Conservation (phyloP, 805 yeast genomes). For the Saturnispora sekii region DNA sequence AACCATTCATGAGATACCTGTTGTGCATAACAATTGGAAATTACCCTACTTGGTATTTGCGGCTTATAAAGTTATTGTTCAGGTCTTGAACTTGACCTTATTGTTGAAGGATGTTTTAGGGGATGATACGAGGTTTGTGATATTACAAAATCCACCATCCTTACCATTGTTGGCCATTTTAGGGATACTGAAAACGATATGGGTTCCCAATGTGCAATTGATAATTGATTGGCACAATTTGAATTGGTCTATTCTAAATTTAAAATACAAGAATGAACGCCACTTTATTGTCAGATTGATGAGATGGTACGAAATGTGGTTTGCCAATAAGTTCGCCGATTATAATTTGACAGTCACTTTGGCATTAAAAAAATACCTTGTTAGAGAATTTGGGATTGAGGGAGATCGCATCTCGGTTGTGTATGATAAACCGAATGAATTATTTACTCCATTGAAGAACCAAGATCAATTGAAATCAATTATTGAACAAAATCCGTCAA, state of each 20-base stretch:
- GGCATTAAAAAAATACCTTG: constrained; percentile 55
- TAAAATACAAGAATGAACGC: constrained; percentile 42
- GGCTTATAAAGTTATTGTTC: constrained; percentile 46
- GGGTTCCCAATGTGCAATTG: constrained; percentile 42
- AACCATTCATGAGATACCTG: constrained; percentile 36
- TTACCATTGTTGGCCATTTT: constrained; percentile 69
- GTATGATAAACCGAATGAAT: constrained; percentile 78
- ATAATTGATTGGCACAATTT: constrained; percentile 96
- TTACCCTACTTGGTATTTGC: constrained; percentile 55
- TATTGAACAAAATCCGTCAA: constrained; percentile 26
- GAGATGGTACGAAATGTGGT: constrained; percentile 49
- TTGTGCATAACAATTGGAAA: constrained; percentile 28
- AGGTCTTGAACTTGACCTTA: constrained; percentile 36
- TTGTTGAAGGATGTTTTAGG: constrained; percentile 48
- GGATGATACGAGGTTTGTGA: constrained; percentile 49
- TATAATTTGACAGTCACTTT: constrained; percentile 74
- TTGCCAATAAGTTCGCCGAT: constrained; percentile 54
- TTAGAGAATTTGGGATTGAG: constrained; percentile 43
- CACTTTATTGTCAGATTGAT: constrained; percentile 59
- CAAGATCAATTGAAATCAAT: constrained; percentile 23
- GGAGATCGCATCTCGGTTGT: constrained; percentile 47
- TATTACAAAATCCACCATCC: constrained; percentile 90
- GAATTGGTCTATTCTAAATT: constrained; percentile 70
- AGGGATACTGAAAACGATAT: constrained; percentile 40
- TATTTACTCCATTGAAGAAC: constrained; percentile 45